Evolutionary conservation across 1,284 basidiomycete genomes (phyloP).

Genomic region (Ganoderma leucocontextum): DNA sequence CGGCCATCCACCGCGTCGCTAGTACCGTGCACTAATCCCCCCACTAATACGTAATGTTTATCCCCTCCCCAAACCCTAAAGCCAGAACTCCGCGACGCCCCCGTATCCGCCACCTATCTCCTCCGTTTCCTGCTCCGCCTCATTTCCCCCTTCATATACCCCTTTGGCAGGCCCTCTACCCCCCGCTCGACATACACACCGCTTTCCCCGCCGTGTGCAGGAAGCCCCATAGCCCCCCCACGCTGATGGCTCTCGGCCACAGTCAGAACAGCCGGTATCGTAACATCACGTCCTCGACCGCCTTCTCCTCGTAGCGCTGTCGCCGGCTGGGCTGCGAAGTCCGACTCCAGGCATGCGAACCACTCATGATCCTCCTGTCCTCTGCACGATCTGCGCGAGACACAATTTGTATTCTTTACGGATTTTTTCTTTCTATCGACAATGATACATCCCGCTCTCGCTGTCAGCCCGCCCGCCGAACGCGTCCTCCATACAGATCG

Average conservation of each 20-base stretch:
- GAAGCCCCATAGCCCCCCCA: slow-evolving; percentile 6
- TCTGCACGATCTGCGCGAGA: not conserved
- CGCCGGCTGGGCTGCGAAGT: not conserved
- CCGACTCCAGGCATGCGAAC: not conserved
- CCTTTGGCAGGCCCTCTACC: not conserved
- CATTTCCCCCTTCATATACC: slow-evolving; percentile 7
- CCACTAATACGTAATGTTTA: slow-evolving; percentile 24
- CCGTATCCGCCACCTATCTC: slow-evolving; percentile 21
- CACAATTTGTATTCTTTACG: not conserved
- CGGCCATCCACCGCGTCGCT: not conserved
- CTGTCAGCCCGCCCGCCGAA: not conserved
- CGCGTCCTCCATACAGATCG: not conserved
- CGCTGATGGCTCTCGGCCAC: slow-evolving; percentile 4
- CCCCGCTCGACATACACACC: not conserved
- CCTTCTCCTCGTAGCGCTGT: slow-evolving; percentile 16
- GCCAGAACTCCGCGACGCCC: slow-evolving; percentile 25
- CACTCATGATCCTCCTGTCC: not conserved
- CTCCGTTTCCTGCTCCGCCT: slow-evolving; percentile 26
- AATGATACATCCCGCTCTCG: slow-evolving; percentile 8
- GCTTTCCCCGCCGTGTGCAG: slow-evolving; percentile 2
- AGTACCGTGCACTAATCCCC: not conserved
- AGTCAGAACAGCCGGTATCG: slow-evolving; percentile 14
- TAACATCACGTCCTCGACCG: slow-evolving; percentile 20
- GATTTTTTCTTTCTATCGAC: not conserved
- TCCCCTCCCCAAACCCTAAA: slow-evolving; percentile 12